A percentile compares a stretch with the other conserved stretches of the same genome.
Conservation (phyloP, 768 basidiomycete species). For the Hydnomerulius pinastri region DNA sequence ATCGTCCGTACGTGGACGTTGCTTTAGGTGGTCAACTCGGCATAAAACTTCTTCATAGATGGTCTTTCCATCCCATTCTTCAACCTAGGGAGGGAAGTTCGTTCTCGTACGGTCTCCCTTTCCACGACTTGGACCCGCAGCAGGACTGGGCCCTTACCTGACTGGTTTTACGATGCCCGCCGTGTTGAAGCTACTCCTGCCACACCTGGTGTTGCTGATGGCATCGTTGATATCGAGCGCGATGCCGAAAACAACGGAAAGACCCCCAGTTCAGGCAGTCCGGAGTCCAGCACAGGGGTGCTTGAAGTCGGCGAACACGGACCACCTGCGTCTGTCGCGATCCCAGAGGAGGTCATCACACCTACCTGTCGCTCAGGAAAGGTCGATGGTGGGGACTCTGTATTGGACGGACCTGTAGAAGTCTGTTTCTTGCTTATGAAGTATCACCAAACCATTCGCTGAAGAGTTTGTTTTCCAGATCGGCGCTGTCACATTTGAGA, state of each 20-base stretch:
- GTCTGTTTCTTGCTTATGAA: constrained; percentile 19
- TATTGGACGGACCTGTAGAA: constrained; percentile 11
- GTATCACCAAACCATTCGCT: constrained; percentile 7
- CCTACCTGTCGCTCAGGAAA: background rate
- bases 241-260: constrained; percentile 11
- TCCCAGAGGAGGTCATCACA: background rate
- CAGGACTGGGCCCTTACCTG: constrained; percentile 35
- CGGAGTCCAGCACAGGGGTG: background rate
- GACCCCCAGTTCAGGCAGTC: background rate
- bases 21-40: background rate
- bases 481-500: background rate
- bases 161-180: constrained; percentile 46
- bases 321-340: background rate
- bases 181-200: constrained; percentile 15
- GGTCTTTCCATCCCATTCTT: constrained; percentile 74
- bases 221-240: constrained; percentile 20
- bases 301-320: background rate
- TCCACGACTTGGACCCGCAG: constrained; percentile 44
- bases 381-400: no score
- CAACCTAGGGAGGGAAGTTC: constrained; percentile 48
- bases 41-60: constrained; percentile 39
- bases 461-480: constrained; percentile 20
- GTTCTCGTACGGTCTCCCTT: constrained; percentile 49
- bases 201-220: background rate
- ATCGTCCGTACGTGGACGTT: constrained; percentile 60